These are phyloP conservation scores for Aspergillus panamensis DNA, from an alignment of 495 filamentous ascomycete species.

Conservation along the genomic window DNA sequence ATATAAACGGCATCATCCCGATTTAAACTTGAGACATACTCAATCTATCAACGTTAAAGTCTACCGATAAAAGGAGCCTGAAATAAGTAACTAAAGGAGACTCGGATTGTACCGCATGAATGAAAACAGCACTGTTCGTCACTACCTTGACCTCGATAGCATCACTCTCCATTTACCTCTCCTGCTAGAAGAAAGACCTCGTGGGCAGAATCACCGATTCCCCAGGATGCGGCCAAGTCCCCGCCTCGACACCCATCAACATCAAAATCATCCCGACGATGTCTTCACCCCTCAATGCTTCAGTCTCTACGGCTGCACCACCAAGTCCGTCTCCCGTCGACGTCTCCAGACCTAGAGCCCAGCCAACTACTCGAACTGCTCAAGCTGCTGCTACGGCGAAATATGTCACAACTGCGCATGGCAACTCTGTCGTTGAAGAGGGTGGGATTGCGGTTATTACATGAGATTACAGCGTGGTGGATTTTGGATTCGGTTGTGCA, in stretches of 20 bases:
- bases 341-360: conserved; percentile 15
- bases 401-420: conserved; percentile 38
- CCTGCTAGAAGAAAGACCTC: not conserved
- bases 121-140: conserved; percentile 2
- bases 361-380: conserved; percentile 28
- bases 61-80: not conserved
- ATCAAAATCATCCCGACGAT: conserved; percentile 25
- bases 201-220: not conserved
- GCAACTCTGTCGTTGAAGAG: conserved; percentile 37
- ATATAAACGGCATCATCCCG: no score
- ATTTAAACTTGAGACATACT: not conserved
- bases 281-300: conserved; percentile 25
- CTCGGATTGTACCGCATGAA: not conserved
- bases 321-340: conserved; percentile 21
- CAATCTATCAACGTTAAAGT: not conserved
- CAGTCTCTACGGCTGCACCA: conserved; percentile 26
- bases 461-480: conserved; percentile 41
- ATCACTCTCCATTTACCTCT: conserved; percentile 4
- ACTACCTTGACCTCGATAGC: conserved; percentile 1
- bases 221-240: conserved; percentile 5
- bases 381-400: conserved; percentile 31
- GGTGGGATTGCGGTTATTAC: conserved; percentile 27
- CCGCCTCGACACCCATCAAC: conserved; percentile 5
- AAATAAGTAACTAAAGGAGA: not conserved
- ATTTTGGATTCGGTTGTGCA: conserved; percentile 36